Evolutionary conservation across 208 protist genomes (phyloP).

Genomic region (Acanthamoeba lenticulata): DNA sequence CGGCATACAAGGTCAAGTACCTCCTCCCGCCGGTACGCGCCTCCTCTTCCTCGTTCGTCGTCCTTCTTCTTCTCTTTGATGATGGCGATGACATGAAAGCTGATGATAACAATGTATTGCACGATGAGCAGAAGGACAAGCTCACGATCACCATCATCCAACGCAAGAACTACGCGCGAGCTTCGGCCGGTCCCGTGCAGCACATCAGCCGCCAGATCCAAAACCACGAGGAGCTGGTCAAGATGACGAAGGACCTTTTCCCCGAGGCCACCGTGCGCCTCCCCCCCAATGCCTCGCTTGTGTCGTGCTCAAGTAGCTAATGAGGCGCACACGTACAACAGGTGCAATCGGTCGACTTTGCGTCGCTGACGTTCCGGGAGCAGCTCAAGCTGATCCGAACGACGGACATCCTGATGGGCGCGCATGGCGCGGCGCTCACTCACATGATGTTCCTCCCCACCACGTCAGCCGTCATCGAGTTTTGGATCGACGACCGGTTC

Average conservation of each 20-base stretch:
- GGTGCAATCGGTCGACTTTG: constrained; percentile 36
- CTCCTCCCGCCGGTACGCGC: not conserved
- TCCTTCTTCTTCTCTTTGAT: not conserved
- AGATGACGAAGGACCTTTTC: not conserved
- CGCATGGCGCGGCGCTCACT: constrained; percentile 30
- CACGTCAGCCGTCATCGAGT: not conserved
- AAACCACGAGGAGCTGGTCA: constrained; percentile 43
- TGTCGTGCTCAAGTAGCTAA: not conserved
- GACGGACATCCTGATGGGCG: constrained; percentile 60
- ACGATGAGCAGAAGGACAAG: not conserved
- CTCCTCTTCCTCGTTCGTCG: not conserved
- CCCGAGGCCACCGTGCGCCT: not conserved
- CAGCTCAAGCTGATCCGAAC: constrained; percentile 58
- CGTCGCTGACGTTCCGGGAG: not conserved
- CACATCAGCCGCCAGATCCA: not conserved
- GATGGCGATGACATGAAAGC: not conserved
- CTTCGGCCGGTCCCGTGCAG: not conserved
- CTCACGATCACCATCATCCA: constrained; percentile 42
- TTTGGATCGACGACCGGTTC: constrained; percentile 54
- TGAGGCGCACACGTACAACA: not conserved
- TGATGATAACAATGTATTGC: not conserved
- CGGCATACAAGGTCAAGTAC: not conserved
- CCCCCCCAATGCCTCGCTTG: not conserved
- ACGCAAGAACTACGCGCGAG: constrained; percentile 15
- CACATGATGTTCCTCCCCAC: constrained; percentile 56